Percentiles rank a stretch among this genome's conserved stretches.
These are phyloP conservation scores for Thecaphora frezii DNA, from an alignment of 1,284 basidiomycete genomes.

Conservation along the genomic window DNA sequence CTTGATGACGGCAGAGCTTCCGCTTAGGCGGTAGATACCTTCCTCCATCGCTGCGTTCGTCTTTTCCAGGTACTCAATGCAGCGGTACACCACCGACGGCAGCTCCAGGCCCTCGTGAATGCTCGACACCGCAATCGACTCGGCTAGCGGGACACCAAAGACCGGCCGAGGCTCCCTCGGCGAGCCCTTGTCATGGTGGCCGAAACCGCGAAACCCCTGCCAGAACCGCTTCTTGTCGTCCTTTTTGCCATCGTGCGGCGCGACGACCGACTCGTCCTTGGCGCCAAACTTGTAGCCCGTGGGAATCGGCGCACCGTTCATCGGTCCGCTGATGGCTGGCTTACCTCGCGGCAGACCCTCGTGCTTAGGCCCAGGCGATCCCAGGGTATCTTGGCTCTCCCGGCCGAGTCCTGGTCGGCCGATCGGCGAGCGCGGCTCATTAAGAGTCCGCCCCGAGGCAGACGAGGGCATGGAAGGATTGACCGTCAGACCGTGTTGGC, in stretches of 20 bases:
- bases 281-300: constrained; percentile 78
- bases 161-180: constrained; percentile 63
- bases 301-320: constrained; percentile 81
- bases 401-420: constrained; percentile 2
- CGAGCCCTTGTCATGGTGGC: constrained; percentile 25
- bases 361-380: constrained; percentile 20
- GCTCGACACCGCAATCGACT: constrained; percentile 82
- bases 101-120: constrained; percentile 72
- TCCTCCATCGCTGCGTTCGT: constrained; percentile 93
- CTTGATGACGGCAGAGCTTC: constrained; percentile 77
- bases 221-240: constrained; percentile 57
- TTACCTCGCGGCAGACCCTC: constrained; percentile 19
- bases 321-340: constrained; percentile 82
- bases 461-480: constrained; percentile 17
- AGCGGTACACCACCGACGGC: constrained; percentile 91
- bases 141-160: constrained; percentile 84
- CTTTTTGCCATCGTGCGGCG: constrained; percentile 16
- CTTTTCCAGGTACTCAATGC: constrained; percentile 64
- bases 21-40: constrained; percentile 84
- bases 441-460: constrained; percentile 27
- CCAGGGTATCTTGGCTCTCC: constrained; percentile 21
- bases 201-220: constrained; percentile 45
- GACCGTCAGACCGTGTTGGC: background rate
- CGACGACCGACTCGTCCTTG: constrained; percentile 17
- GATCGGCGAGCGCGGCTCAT: constrained; percentile 24